A percentile compares a stretch with the other conserved stretches of the same genome.
phyloP scores from a whole-genome alignment of 2,329 filamentous ascomycete species.

The Mycocentrospora acerina region DNA sequence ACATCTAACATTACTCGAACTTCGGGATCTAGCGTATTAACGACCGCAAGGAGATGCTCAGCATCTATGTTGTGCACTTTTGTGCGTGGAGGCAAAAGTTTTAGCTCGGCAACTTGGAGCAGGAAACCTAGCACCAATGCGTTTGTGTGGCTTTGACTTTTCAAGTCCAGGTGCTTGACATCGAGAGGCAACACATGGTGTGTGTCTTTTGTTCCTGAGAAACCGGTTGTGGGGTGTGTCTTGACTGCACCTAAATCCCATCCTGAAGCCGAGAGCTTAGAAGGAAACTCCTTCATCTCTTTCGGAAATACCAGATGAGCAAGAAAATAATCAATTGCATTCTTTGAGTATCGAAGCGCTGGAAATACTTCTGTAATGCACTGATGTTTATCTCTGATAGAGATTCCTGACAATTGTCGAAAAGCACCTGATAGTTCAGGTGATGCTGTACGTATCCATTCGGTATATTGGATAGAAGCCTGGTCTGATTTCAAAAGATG shows the following conservation, averaged over 20 bases:
- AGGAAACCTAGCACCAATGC: constrained; percentile 64
- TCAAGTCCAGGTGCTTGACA: constrained; percentile 59
- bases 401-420: constrained; percentile 25
- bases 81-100: no score
- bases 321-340: constrained; percentile 65
- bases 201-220: constrained; percentile 70
- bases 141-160: constrained; percentile 63
- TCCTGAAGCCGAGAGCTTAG: constrained; percentile 65
- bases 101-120: constrained; percentile 46
- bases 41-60: constrained; percentile 48
- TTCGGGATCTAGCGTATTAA: constrained; percentile 43
- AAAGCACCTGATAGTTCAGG: constrained; percentile 43
- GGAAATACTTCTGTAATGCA: constrained; percentile 57
- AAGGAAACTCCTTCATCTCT: constrained; percentile 62
- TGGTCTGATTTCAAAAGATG: constrained; percentile 56
- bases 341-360: constrained; percentile 54
- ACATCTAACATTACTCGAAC: constrained; percentile 68
- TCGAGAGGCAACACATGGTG: constrained; percentile 58
- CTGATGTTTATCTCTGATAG: constrained; percentile 51
- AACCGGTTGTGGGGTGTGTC: constrained; percentile 59
- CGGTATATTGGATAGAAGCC: constrained; percentile 52
- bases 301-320: constrained; percentile 60
- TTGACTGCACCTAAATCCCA: constrained; percentile 64
- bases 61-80: no score
- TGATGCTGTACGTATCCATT: constrained; percentile 47